A percentile compares a stretch with the other conserved stretches of the same genome.
Conservation (phyloP, 306 rosid species). For the Vicia faba region DNA sequence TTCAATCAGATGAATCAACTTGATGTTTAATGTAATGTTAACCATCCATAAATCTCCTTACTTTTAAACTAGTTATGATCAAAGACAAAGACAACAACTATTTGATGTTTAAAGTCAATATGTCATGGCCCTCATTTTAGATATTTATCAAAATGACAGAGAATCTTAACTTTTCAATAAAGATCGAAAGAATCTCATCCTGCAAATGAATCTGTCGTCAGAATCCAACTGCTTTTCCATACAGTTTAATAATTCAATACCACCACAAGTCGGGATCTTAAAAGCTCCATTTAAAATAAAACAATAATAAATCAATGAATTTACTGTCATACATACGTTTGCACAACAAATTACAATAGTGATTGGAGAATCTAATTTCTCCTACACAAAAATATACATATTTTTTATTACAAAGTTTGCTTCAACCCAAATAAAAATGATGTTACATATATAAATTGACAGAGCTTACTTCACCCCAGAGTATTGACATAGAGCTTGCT, state of each 20-base stretch:
- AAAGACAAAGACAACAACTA: background rate
- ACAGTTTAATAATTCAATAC: background rate
- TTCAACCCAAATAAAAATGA: constrained; percentile 37
- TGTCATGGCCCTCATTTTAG: constrained; percentile 8
- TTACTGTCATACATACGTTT: background rate
- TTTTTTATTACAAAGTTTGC: constrained; percentile 7
- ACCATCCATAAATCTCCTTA: background rate
- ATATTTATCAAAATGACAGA: background rate
- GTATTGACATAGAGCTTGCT: background rate
- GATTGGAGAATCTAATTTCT: constrained; percentile 36
- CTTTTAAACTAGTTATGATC: background rate
- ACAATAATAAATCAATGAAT: background rate
- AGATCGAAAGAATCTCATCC: background rate
- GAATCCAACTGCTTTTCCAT: background rate
- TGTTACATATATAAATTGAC: constrained; percentile 8
- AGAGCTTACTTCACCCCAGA: background rate
- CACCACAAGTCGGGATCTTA: constrained; percentile 8
- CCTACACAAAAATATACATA: constrained; percentile 24
- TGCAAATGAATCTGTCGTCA: background rate
- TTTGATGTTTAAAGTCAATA: background rate
- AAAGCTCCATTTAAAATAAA: constrained; percentile 7
- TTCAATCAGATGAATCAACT: background rate
- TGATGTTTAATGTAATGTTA: background rate
- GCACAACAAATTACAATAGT: background rate
- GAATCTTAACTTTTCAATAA: background rate